phyloP scores from a whole-genome alignment of 352 stramenopile species.

The Phytophthora lateralis region DNA sequence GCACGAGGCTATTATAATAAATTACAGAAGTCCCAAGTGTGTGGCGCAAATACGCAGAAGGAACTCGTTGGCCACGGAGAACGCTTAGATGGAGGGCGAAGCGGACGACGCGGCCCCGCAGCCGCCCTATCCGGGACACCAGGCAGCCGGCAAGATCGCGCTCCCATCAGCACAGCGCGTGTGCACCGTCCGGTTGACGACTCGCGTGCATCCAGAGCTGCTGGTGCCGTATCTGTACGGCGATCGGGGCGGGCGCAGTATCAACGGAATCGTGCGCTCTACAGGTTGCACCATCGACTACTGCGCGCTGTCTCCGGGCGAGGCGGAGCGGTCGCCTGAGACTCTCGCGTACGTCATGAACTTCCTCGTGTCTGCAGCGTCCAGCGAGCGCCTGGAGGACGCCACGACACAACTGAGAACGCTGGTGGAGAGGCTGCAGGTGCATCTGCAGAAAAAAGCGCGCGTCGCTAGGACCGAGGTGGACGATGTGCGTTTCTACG shows the following conservation, averaged over 20 bases:
- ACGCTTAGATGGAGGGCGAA: too few relatives aligned
- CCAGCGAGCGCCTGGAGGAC: slow-evolving; percentile 50
- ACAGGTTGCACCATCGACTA: slow-evolving; percentile 70
- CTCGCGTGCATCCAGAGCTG: slow-evolving; percentile 52
- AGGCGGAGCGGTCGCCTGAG: slow-evolving; percentile 35
- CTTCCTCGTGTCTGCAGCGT: slow-evolving; percentile 61
- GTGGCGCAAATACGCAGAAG: too few relatives aligned
- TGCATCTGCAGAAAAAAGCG: slow-evolving; percentile 55
- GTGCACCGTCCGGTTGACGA: slow-evolving; percentile 64
- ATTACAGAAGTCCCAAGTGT: too few relatives aligned
- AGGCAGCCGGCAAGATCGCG: neutral
- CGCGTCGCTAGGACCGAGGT: slow-evolving; percentile 9
- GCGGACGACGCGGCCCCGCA: neutral
- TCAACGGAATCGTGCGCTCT: slow-evolving; percentile 54
- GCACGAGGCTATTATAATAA: too few relatives aligned
- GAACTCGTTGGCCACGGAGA: too few relatives aligned
- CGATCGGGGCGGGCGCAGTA: slow-evolving; percentile 48
- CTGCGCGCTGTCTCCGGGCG: slow-evolving; percentile 59
- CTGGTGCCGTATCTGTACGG: slow-evolving; percentile 68
- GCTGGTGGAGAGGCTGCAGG: slow-evolving; percentile 57
- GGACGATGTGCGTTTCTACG: slow-evolving; percentile 1
- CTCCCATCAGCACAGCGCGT: slow-evolving; percentile 38
- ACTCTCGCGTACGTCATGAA: slow-evolving; percentile 53
- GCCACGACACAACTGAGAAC: slow-evolving; percentile 44
- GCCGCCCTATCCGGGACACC: neutral